Evolutionary conservation across 345 rosid genomes (phyloP).

Genomic region (Dipteronia dyeriana): DNA sequence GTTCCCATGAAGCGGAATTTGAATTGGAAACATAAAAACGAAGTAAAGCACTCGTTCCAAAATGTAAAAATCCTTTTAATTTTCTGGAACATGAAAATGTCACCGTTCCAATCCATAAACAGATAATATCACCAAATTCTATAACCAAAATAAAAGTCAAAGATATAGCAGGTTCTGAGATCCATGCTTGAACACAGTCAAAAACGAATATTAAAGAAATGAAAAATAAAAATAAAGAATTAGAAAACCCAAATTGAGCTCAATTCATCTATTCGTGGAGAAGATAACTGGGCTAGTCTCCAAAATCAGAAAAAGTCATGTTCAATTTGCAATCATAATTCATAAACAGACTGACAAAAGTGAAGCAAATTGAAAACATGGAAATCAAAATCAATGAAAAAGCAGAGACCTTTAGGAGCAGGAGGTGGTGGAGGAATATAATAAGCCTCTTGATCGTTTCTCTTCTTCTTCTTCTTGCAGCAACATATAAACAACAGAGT

Average conservation of each 20-base stretch:
- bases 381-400: not conserved
- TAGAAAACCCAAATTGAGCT: not conserved
- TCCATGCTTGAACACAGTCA: not conserved
- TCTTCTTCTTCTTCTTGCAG: constrained; percentile 57
- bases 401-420: constrained; percentile 50
- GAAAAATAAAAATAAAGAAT: not conserved
- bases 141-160: constrained; percentile 9
- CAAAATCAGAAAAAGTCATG: no score
- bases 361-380: not conserved
- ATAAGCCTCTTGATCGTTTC: constrained; percentile 44
- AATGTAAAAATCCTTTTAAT: not conserved
- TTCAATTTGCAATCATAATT: not conserved
- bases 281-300: no score
- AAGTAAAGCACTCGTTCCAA: not conserved
- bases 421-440: constrained; percentile 56
- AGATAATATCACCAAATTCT: not conserved
- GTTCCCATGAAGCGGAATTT: not conserved
- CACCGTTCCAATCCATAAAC: not conserved
- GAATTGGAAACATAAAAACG: not conserved
- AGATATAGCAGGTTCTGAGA: not conserved
- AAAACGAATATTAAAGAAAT: not conserved
- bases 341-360: not conserved
- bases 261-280: not conserved
- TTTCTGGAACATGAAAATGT: not conserved
- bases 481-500: constrained; percentile 55